These are phyloP conservation scores for Westerdykella sp. DNA, from an alignment of 2,329 filamentous ascomycete species.

Conservation along the genomic window DNA sequence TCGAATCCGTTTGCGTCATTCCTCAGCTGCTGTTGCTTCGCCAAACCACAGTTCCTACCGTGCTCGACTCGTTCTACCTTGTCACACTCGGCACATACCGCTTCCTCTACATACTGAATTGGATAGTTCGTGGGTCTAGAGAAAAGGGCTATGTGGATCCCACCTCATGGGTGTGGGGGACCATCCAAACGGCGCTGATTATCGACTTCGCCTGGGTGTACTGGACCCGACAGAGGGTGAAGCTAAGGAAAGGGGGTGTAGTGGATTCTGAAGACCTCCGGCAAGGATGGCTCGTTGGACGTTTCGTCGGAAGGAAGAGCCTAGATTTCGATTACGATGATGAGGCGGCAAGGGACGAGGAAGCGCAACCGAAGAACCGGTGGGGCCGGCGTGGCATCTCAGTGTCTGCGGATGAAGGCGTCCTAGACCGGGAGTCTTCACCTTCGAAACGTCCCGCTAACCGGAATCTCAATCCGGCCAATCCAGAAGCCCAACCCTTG, in stretches of 20 bases:
- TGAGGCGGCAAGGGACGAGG: slow-evolving; percentile 51
- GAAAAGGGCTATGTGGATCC: slow-evolving; percentile 55
- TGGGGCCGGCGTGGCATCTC: slow-evolving; percentile 56
- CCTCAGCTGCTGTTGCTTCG: slow-evolving; percentile 87
- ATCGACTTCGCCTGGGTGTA: slow-evolving; percentile 97
- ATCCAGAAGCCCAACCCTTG: slow-evolving; percentile 34
- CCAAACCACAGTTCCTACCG: slow-evolving; percentile 91
- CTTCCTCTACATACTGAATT: slow-evolving; percentile 84
- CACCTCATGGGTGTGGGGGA: slow-evolving; percentile 75
- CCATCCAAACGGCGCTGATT: slow-evolving; percentile 85
- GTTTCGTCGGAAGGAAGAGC: slow-evolving; percentile 61
- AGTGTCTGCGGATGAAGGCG: slow-evolving; percentile 53
- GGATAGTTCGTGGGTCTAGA: slow-evolving; percentile 66
- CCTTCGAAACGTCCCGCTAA: slow-evolving; percentile 15
- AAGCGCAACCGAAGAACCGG: slow-evolving; percentile 35
- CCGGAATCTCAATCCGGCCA: slow-evolving; percentile 8
- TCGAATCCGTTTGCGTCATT: slow-evolving; percentile 85
- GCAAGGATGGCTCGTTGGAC: slow-evolving; percentile 75
- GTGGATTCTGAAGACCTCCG: slow-evolving; percentile 86
- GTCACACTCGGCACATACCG: slow-evolving; percentile 82
- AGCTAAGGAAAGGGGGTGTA: slow-evolving; percentile 79
- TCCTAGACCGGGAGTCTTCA: slow-evolving; percentile 28
- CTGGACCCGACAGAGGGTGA: slow-evolving; percentile 86
- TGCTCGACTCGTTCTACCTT: slow-evolving; percentile 95
- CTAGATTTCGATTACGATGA: slow-evolving; percentile 48